Conservation (phyloP, 306 rosid genomes). For the Prunus kanzakura region DNA sequence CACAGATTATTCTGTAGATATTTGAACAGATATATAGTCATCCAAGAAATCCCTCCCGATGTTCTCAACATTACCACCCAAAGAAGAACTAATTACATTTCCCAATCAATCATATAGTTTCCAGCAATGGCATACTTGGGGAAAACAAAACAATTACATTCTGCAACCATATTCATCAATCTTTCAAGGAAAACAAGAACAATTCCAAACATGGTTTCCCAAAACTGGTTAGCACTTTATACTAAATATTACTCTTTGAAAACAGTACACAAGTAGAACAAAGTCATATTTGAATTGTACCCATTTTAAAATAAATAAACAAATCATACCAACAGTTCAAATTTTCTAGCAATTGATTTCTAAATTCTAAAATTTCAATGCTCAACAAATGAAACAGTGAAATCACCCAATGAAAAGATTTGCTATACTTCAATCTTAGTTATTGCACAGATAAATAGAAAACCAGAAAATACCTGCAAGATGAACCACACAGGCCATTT, state of each 20-base stretch:
- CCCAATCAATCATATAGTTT: too few species aligned
- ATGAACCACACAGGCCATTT: conserved; percentile 89
- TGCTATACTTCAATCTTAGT: not conserved
- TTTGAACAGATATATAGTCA: too few species aligned
- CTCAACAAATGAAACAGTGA: not conserved
- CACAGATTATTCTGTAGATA: too few species aligned
- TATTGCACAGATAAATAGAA: not conserved
- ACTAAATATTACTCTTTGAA: not conserved
- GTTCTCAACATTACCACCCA: too few species aligned
- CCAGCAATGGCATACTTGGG: too few species aligned
- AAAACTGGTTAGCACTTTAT: not conserved
- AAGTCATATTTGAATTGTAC: not conserved
- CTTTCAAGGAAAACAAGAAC: not conserved
- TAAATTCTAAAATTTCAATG: not conserved
- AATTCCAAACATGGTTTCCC: not conserved
- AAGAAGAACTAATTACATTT: too few species aligned
- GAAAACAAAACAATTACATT: not conserved
- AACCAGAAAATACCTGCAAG: conserved; percentile 69
- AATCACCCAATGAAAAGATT: not conserved
- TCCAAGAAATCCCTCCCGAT: too few species aligned
- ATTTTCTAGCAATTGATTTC: not conserved
- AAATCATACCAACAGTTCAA: not conserved
- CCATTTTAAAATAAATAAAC: not conserved
- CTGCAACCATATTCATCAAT: not conserved
- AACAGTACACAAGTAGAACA: not conserved